These are phyloP conservation scores for Fraxinus platypoda DNA, from an alignment of 305 asterid genomes.

Conservation along the genomic window DNA sequence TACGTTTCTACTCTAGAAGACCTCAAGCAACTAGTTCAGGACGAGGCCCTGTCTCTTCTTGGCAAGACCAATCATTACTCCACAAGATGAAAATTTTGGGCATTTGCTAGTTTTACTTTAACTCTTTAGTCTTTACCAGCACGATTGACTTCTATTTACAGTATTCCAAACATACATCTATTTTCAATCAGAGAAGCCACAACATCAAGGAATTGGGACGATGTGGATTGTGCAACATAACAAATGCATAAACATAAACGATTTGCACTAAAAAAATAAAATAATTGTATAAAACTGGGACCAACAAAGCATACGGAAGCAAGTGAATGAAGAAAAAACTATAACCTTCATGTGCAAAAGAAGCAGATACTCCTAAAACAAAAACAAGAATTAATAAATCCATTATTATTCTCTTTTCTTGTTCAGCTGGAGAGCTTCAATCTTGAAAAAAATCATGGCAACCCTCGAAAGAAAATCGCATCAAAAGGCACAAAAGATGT, in stretches of 20 bases:
- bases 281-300: neutral
- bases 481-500: neutral
- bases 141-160: neutral
- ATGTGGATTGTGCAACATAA: neutral
- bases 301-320: neutral
- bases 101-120: neutral
- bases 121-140: neutral
- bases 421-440: neutral
- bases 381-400: neutral
- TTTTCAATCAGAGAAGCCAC: neutral
- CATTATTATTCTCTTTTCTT: neutral
- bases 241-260: neutral
- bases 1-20: neutral
- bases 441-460: neutral
- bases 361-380: neutral
- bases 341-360: neutral
- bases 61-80: conserved; percentile 46
- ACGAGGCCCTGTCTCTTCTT: neutral
- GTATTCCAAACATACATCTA: neutral
- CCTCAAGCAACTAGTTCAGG: neutral
- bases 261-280: neutral
- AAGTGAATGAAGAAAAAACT: neutral
- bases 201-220: neutral
- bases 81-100: conserved; percentile 12
- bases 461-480: neutral